These are phyloP conservation scores for Sinapis alba DNA, from an alignment of 441 rosid genomes.

Conservation along the genomic window DNA sequence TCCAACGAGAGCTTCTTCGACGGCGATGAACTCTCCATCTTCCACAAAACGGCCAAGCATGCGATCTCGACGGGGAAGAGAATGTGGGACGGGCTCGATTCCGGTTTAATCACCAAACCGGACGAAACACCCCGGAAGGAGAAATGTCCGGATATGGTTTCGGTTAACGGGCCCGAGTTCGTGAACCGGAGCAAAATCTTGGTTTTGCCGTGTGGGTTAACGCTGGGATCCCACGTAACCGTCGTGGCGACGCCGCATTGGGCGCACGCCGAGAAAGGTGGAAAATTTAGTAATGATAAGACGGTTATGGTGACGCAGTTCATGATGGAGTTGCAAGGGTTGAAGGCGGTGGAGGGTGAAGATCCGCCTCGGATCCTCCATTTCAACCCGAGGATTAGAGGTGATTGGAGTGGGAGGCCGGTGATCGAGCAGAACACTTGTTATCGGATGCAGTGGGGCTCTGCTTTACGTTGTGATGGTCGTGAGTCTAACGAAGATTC, in stretches of 20 bases:
- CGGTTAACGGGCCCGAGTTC: conserved; percentile 48
- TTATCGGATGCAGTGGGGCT: conserved; percentile 96
- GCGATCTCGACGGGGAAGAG: conserved; percentile 48
- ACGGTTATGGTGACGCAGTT: conserved; percentile 76
- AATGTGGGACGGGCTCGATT: conserved; percentile 48
- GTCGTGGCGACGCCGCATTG: conserved; percentile 53
- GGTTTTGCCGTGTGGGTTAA: conserved; percentile 53
- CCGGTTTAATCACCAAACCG: conserved; percentile 30
- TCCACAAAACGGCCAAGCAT: conserved; percentile 46
- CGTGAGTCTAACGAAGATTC: conserved; percentile 82
- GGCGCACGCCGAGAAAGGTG: conserved; percentile 49
- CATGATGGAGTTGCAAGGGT: conserved; percentile 85
- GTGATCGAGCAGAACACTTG: conserved; percentile 97
- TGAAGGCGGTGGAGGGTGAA: conserved; percentile 85
- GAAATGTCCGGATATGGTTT: conserved; percentile 48
- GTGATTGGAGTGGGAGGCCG: conserved; percentile 90
- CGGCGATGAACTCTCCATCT: conserved; percentile 47
- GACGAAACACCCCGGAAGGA: conserved; percentile 27
- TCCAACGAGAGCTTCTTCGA: conserved; percentile 44
- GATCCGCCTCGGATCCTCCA: conserved; percentile 93
- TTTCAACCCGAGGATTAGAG: conserved; percentile 86
- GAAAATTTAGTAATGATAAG: conserved; percentile 36
- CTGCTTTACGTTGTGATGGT: conserved; percentile 80
- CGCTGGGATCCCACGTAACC: conserved; percentile 49
- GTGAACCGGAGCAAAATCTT: conserved; percentile 43